phyloP scores from a whole-genome alignment of 2,329 filamentous ascomycete species.

The Cladosporium sp. region DNA sequence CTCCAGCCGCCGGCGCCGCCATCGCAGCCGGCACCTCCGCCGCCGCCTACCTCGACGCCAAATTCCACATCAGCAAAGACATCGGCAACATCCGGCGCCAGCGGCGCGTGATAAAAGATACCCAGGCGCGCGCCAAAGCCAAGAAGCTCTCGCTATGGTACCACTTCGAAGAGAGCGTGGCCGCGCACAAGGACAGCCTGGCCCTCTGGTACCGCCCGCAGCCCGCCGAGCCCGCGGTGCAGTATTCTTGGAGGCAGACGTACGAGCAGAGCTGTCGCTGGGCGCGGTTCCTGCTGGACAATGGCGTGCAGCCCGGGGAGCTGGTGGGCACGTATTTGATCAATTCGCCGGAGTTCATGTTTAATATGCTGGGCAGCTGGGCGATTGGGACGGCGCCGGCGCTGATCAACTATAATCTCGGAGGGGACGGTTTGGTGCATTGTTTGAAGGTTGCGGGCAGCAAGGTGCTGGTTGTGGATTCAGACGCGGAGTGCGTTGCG shows the following conservation, averaged over 20 bases:
- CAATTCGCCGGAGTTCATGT: slow-evolving; percentile 32
- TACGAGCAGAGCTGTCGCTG: slow-evolving; percentile 54
- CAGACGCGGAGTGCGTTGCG: slow-evolving; percentile 44
- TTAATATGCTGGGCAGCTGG: slow-evolving; percentile 26
- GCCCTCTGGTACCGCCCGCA: slow-evolving; percentile 63
- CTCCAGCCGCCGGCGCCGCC: slow-evolving; percentile 2
- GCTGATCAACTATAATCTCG: slow-evolving; percentile 33
- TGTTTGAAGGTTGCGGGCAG: slow-evolving; percentile 33
- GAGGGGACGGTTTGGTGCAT: slow-evolving; percentile 30
- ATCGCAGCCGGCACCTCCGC: slow-evolving; percentile 11
- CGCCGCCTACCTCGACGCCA: slow-evolving; percentile 59
- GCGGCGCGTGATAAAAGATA: slow-evolving; percentile 34
- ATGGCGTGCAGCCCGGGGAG: slow-evolving; percentile 29
- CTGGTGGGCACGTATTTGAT: slow-evolving; percentile 30
- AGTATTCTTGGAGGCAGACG: slow-evolving; percentile 53
- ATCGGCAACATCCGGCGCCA: slow-evolving; percentile 40
- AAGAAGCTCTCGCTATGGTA: slow-evolving; percentile 59
- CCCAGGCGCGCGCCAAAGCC: slow-evolving; percentile 37
- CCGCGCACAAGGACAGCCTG: slow-evolving; percentile 35
- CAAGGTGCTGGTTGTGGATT: slow-evolving; percentile 42
- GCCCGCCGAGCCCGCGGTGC: slow-evolving; percentile 24
- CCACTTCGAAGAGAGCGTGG: slow-evolving; percentile 48
- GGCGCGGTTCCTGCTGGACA: slow-evolving; percentile 53
- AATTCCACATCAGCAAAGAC: slow-evolving; percentile 61
- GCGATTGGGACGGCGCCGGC: slow-evolving; percentile 29